Conservation (phyloP, 257 asterid genomes). For the Rauvolfia tetraphylla region DNA sequence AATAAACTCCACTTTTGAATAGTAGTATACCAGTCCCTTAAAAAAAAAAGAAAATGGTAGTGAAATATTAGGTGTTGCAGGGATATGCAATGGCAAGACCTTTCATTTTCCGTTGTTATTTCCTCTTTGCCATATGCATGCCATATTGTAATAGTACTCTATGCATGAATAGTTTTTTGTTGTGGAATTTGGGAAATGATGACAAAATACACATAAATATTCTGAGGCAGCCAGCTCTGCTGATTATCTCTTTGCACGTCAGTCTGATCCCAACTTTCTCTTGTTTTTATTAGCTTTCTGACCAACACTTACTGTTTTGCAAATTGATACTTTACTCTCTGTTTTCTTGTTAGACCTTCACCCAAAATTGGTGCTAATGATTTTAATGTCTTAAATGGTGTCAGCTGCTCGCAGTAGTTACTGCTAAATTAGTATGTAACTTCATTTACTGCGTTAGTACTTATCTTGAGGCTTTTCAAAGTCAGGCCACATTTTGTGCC, state of each 20-base stretch:
- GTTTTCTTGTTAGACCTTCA: conserved; percentile 1
- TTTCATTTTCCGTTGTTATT: background rate
- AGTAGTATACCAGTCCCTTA: too few relatives aligned
- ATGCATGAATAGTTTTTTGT: background rate
- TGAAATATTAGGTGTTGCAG: conserved; percentile 20
- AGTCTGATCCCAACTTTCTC: conserved; percentile 25
- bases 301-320: background rate
- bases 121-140: background rate
- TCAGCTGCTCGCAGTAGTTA: background rate
- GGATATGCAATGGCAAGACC: conserved; percentile 33
- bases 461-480: background rate
- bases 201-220: conserved; percentile 18
- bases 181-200: conserved; percentile 30
- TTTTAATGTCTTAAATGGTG: conserved; percentile 7
- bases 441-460: background rate
- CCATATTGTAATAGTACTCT: background rate
- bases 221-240: conserved; percentile 34
- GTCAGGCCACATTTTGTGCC: background rate
- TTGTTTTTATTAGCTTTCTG: background rate
- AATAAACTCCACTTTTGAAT: background rate
- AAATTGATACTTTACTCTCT: background rate
- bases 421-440: background rate
- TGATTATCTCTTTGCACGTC: conserved; percentile 23
- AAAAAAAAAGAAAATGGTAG: too few relatives aligned
- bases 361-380: conserved; percentile 3